Percentiles rank a stretch among this genome's conserved stretches.
Conservation (phyloP, 2,329 filamentous ascomycete genomes). For the Alternaria hordeiaustralica region DNA sequence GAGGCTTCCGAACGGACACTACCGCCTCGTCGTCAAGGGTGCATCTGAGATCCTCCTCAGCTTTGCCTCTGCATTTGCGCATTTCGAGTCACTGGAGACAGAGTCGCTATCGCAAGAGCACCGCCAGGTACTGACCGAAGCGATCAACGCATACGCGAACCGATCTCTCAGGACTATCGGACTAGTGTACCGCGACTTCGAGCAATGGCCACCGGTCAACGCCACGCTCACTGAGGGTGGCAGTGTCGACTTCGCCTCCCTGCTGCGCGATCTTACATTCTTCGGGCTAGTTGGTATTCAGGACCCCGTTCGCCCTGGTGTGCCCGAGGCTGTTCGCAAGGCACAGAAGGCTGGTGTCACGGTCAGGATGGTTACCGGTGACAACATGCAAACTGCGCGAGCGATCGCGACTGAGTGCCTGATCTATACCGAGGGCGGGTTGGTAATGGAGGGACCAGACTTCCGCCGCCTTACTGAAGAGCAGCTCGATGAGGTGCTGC, state of each 20-base stretch:
- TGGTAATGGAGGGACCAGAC: constrained; percentile 83
- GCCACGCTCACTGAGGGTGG: constrained; percentile 26
- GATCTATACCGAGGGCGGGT: constrained; percentile 79
- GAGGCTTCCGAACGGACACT: constrained; percentile 54
- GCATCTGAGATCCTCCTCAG: constrained; percentile 63
- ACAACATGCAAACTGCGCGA: constrained; percentile 95
- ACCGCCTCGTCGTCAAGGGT: constrained; percentile 62
- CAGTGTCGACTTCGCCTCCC: constrained; percentile 27
- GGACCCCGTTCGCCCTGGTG: constrained; percentile 91
- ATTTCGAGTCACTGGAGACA: constrained; percentile 24
- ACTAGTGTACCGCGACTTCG: constrained; percentile 50
- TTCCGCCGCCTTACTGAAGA: constrained; percentile 81
- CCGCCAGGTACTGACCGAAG: constrained; percentile 29
- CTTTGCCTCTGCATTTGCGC: constrained; percentile 45
- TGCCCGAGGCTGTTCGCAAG: constrained; percentile 80
- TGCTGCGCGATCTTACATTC: constrained; percentile 67
- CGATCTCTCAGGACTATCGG: constrained; percentile 53
- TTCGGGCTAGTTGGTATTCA: constrained; percentile 93
- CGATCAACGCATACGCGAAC: constrained; percentile 49
- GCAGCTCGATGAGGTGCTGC: constrained; percentile 82
- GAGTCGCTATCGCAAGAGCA: constrained; percentile 21
- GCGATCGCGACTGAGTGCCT: constrained; percentile 96
- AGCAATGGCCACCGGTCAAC: constrained; percentile 43
- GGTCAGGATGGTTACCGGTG: constrained; percentile 95
- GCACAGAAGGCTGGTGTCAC: constrained; percentile 92